phyloP scores from a whole-genome alignment of 768 basidiomycete species.

The Pholiota molesta region DNA sequence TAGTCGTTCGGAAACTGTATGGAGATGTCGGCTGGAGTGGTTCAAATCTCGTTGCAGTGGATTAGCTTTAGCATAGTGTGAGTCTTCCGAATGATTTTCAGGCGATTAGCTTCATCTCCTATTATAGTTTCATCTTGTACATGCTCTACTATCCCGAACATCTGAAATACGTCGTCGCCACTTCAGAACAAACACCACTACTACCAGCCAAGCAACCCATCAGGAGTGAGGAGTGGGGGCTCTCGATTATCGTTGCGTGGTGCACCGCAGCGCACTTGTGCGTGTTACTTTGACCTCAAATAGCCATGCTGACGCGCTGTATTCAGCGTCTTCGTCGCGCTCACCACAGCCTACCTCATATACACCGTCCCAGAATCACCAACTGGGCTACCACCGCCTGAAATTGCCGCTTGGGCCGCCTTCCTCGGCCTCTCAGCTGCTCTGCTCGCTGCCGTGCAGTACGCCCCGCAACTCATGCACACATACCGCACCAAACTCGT shows the following conservation, averaged over 20 bases:
- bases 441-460: conserved; percentile 80
- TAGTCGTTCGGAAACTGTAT: conserved; percentile 75
- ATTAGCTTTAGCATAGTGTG: conserved; percentile 82
- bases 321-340: conserved; percentile 52
- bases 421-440: conserved; percentile 87
- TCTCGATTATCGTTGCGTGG: conserved; percentile 78
- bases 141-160: conserved; percentile 90
- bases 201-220: conserved; percentile 49
- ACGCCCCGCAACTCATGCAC: conserved; percentile 81
- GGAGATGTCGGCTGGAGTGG: conserved; percentile 78
- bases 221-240: conserved; percentile 71
- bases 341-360: conserved; percentile 68
- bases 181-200: conserved; percentile 21
- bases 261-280: conserved; percentile 76
- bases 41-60: conserved; percentile 87
- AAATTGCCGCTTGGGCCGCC: conserved; percentile 67
- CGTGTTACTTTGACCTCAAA: conserved; percentile 25
- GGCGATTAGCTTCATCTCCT: neutral
- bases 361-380: conserved; percentile 41
- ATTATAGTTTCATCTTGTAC: conserved; percentile 78
- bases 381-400: conserved; percentile 32
- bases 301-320: neutral
- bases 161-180: conserved; percentile 60
- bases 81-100: conserved; percentile 29
- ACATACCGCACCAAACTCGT: conserved; percentile 83